phyloP scores from a whole-genome alignment of 2,329 filamentous ascomycete species.

The Paraphoma chrysanthemicola region DNA sequence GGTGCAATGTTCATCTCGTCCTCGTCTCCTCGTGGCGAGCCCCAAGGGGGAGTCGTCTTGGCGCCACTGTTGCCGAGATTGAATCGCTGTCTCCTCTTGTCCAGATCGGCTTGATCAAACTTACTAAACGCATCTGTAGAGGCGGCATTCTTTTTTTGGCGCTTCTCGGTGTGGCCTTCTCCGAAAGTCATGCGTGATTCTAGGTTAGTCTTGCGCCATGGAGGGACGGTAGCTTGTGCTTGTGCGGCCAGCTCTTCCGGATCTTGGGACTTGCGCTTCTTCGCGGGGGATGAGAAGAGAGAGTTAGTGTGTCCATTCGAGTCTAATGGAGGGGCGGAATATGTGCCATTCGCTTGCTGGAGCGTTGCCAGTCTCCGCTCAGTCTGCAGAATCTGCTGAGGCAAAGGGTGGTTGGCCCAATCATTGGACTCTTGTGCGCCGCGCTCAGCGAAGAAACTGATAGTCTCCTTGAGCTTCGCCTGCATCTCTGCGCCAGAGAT shows the following conservation, averaged over 20 bases:
- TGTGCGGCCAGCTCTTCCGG: constrained; percentile 57
- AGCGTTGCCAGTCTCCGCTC: constrained; percentile 56
- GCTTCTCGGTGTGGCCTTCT: constrained; percentile 54
- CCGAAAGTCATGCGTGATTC: constrained; percentile 78
- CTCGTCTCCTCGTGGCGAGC: constrained; percentile 53
- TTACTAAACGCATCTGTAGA: constrained; percentile 73
- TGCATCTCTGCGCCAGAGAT: constrained; percentile 73
- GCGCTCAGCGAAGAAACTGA: constrained; percentile 79
- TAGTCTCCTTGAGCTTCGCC: constrained; percentile 81
- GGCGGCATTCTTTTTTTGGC: constrained; percentile 56
- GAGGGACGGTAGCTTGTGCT: constrained; percentile 61
- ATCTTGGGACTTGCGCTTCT: constrained; percentile 82
- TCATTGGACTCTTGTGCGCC: constrained; percentile 75
- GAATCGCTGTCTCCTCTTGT: constrained; percentile 90
- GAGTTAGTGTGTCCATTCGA: constrained; percentile 37
- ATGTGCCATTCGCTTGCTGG: constrained; percentile 32
- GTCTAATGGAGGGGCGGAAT: constrained; percentile 21
- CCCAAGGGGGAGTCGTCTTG: constrained; percentile 64
- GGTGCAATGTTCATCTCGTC: constrained; percentile 65
- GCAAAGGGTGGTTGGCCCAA: constrained; percentile 84
- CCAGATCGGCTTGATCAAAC: constrained; percentile 83
- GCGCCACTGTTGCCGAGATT: constrained; percentile 62
- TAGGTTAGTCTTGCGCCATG: constrained; percentile 77
- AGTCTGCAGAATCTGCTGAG: constrained; percentile 80
- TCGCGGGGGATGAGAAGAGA: constrained; percentile 61